Evolutionary conservation across 202 grass and related monocot species (phyloP), one percentile per base, ranked within the genome.

Genomic region (Brachypodium distachyon): DNA sequence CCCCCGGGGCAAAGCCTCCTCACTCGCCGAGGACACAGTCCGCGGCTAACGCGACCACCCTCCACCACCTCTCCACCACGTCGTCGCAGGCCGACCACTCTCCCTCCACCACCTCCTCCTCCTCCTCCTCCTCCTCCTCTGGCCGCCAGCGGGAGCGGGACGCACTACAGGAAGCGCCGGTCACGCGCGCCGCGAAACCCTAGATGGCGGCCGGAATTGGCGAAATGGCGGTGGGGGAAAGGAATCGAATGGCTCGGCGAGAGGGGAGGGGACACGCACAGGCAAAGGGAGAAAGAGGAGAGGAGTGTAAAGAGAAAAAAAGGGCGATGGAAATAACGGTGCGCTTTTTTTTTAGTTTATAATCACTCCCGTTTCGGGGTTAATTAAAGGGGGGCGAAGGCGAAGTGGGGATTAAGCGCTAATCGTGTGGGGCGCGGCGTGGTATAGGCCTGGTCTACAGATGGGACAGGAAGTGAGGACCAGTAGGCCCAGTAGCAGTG

Each of bases 171-270:
- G 44, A 31, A 6, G 26, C 8, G 5, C 22, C 9, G 4, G 2
- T 9, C 6, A 2, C 1, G 54, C 28, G n/a, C 12, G 37, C 62
- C 26, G 64, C 58, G 49, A 59, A 88, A 89, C 77, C 86, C 87
- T 85, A 89, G 65, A 17, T 62, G 38, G 82, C 54, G 38, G 82
- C 82, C 65, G 84, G 75, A 83, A 54, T 70, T 46, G 81, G 84
- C 48, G 82, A 83, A 86, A 85, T 87, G 81, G 86, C 82, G 79
- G 70, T 84, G 80, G 77, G 69, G 70, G 67, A 23, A 55, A 80
- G 46, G 72, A 88, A 77, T 82, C 57, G 87, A 82, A 91, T 65
- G 78, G 60, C 52, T 73, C 60, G 43, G 56, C 77, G 71, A 80
- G 47, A 47, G 47, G 60, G 33, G 50, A 72, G 59, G 70, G 39